Evolutionary conservation across 192 early-diverging fungal species (phyloP).

Genomic region (Paraglomus occultum): DNA sequence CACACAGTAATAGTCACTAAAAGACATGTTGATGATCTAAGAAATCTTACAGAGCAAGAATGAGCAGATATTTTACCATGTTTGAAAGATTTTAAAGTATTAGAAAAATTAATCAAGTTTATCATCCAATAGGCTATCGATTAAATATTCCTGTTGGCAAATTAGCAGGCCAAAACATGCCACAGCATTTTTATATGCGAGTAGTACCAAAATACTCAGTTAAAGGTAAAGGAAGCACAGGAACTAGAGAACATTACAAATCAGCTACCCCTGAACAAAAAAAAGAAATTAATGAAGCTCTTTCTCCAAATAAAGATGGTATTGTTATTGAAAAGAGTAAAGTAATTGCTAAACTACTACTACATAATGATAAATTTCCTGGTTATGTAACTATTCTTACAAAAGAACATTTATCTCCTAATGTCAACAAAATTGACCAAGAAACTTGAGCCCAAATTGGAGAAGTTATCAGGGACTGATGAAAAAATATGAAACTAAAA

Average conservation of each 20-base stretch:
- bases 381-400: background rate
- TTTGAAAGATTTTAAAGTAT: background rate
- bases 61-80: slow-evolving; percentile 11
- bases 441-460: background rate
- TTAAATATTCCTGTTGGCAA: background rate
- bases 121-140: background rate
- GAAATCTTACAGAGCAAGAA: slow-evolving; percentile 1
- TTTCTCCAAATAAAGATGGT: background rate
- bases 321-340: background rate
- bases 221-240: background rate
- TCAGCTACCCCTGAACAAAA: background rate
- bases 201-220: background rate
- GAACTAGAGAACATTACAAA: slow-evolving; percentile 7
- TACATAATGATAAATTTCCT: slow-evolving; percentile 1
- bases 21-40: background rate
- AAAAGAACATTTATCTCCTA: background rate
- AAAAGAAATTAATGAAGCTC: slow-evolving; percentile 16
- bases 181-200: slow-evolving; percentile 5
- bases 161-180: background rate
- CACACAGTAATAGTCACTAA: slow-evolving; percentile 1
- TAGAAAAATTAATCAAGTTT: background rate
- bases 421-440: background rate
- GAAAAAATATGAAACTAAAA: background rate
- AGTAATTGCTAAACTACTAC: slow-evolving; percentile 4
- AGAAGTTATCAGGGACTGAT: background rate